Evolutionary conservation across 2,329 filamentous ascomycete genomes (phyloP).

Genomic region (Hypoxylon sp.): DNA sequence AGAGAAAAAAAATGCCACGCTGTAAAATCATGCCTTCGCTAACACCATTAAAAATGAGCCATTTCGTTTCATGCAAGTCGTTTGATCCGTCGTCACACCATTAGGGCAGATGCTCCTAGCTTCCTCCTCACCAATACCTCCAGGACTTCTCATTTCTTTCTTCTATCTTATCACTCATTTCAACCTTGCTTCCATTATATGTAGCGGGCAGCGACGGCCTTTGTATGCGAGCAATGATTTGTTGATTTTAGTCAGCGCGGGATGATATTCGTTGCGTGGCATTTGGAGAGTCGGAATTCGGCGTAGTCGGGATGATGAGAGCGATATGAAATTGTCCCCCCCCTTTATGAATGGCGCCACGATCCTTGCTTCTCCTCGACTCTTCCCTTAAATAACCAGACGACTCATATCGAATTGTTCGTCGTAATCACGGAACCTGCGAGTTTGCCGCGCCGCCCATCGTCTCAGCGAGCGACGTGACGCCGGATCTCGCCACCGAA

Average conservation of each 20-base stretch:
- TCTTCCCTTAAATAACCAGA: not conserved
- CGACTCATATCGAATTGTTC: not conserved
- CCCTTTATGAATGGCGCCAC: not conserved
- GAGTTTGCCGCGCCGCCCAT: constrained; percentile 34
- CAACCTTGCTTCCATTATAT: not conserved
- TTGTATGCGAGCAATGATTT: no score
- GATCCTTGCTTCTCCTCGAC: no score
- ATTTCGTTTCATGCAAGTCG: constrained; percentile 27
- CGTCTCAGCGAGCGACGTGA: constrained; percentile 34
- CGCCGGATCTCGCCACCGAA: constrained; percentile 15
- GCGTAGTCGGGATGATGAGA: not conserved
- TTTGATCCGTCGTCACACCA: constrained; percentile 20
- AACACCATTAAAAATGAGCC: constrained; percentile 28
- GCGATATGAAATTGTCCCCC: not conserved
- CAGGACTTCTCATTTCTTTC: not conserved
- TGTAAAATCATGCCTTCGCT: constrained; percentile 19
- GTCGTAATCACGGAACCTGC: constrained; percentile 22
- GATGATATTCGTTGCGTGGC: not conserved
- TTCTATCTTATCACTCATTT: not conserved
- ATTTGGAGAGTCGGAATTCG: not conserved
- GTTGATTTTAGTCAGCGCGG: no score
- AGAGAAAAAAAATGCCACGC: not conserved
- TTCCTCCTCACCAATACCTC: constrained; percentile 2
- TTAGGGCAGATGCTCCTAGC: not conserved
- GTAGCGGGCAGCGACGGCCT: not conserved